Conservation (phyloP, 495 filamentous ascomycete species). For the Talaromyces stipitatus region DNA sequence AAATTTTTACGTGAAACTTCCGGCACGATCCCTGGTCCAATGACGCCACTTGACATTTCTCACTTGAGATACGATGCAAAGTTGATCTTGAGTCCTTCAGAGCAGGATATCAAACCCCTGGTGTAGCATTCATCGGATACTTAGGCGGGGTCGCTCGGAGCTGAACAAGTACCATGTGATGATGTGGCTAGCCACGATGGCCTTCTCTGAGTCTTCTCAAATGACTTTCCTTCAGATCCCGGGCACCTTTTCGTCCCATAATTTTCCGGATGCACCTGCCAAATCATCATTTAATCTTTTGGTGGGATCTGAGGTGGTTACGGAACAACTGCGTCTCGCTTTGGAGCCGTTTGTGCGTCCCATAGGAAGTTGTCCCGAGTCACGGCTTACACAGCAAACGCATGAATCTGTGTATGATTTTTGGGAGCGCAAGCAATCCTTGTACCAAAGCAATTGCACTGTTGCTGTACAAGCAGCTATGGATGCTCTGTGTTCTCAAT, state of each 20-base stretch:
- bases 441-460: slow-evolving; percentile 4
- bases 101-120: slow-evolving; percentile 20
- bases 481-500: not conserved
- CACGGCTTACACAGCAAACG: not conserved
- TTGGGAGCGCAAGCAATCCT: slow-evolving; percentile 1
- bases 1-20: slow-evolving; percentile 5
- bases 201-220: slow-evolving; percentile 19
- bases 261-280: slow-evolving; percentile 6
- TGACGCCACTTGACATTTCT: slow-evolving; percentile 5
- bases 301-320: not conserved
- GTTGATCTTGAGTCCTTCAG: slow-evolving; percentile 8
- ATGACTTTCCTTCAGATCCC: slow-evolving; percentile 27
- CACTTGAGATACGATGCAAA: slow-evolving; percentile 13
- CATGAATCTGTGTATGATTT: slow-evolving; percentile 4
- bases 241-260: slow-evolving; percentile 22
- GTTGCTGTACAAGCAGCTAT: not conserved
- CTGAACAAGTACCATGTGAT: slow-evolving; percentile 31
- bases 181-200: slow-evolving; percentile 37
- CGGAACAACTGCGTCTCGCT: no score
- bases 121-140: slow-evolving; percentile 25
- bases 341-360: no score
- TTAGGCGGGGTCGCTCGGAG: slow-evolving; percentile 9
- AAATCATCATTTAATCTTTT: slow-evolving; percentile 4
- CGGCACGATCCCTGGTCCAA: slow-evolving; percentile 3
- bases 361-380: not conserved